A percentile compares a stretch with the other conserved stretches of the same genome.
phyloP scores from a whole-genome alignment of 1,284 basidiomycete species.

The Leccinum proximum region DNA sequence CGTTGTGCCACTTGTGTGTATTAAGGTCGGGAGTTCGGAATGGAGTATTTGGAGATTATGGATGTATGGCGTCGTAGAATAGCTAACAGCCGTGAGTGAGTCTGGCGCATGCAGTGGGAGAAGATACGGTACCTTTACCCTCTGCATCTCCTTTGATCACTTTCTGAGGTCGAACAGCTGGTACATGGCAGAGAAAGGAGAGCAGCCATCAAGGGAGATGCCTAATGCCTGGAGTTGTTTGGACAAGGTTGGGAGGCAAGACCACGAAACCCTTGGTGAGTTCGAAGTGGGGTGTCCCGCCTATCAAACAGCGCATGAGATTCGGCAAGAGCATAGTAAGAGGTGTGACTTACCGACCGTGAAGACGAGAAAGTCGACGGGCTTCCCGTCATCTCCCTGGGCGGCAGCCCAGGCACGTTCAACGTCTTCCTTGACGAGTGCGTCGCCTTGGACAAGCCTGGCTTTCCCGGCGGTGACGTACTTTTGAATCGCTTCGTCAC shows the following conservation, averaged over 20 bases:
- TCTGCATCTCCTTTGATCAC: too few species aligned
- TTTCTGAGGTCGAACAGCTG: too few species aligned
- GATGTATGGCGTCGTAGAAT: too few species aligned
- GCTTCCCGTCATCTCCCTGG: conserved; percentile 13
- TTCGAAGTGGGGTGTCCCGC: conserved; percentile 17
- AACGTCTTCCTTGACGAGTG: conserved; percentile 41
- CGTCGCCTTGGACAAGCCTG: conserved; percentile 46
- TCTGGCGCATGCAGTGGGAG: too few species aligned
- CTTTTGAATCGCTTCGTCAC: conserved; percentile 39
- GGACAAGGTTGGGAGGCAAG: conserved; percentile 25
- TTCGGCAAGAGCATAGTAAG: not conserved
- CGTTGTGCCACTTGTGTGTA: too few species aligned
- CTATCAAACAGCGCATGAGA: conserved; percentile 11
- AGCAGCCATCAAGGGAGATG: too few species aligned
- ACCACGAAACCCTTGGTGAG: conserved; percentile 25
- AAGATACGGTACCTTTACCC: too few species aligned
- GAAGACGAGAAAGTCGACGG: conserved; percentile 25
- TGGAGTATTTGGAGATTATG: too few species aligned
- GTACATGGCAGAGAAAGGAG: too few species aligned
- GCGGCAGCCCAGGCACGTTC: conserved; percentile 39
- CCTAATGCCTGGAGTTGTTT: too few species aligned
- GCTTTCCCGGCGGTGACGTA: conserved; percentile 41
- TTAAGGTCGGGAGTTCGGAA: too few species aligned
- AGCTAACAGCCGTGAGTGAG: too few species aligned
- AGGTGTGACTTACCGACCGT: conserved; percentile 22